These are phyloP conservation scores for Fusarium sulawesiense DNA, from an alignment of 2,329 filamentous ascomycete genomes.

Conservation along the genomic window DNA sequence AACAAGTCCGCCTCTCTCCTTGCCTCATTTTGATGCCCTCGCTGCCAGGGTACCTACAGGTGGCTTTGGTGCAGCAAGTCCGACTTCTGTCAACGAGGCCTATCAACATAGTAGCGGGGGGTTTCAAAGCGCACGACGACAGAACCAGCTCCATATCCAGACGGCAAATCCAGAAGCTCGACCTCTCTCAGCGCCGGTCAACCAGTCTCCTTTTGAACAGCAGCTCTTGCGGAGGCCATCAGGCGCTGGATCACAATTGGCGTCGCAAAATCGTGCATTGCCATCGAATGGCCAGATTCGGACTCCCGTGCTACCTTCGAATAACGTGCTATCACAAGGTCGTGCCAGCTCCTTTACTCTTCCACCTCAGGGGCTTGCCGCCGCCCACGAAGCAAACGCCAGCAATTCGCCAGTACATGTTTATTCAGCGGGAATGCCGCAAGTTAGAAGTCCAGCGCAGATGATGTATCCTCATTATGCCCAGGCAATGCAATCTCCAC, in stretches of 20 bases:
- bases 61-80: slow-evolving; percentile 14
- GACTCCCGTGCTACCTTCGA: slow-evolving; percentile 18
- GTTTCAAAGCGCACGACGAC: slow-evolving; percentile 11
- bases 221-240: slow-evolving; percentile 5
- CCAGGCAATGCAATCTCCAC: slow-evolving; percentile 20
- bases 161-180: neutral
- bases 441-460: slow-evolving; percentile 9
- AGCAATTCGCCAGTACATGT: slow-evolving; percentile 6
- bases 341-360: slow-evolving; percentile 29
- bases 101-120: slow-evolving; percentile 7
- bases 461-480: slow-evolving; percentile 2
- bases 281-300: slow-evolving; percentile 7
- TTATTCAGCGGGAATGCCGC: slow-evolving; percentile 11
- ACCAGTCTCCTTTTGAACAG: slow-evolving; percentile 21
- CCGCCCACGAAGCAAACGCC: neutral
- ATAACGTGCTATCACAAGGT: slow-evolving; percentile 9
- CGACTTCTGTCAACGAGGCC: slow-evolving; percentile 5
- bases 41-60: neutral
- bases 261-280: slow-evolving; percentile 5
- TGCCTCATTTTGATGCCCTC: slow-evolving; percentile 18
- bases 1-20: slow-evolving; percentile 7
- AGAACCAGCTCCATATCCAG: slow-evolving; percentile 16
- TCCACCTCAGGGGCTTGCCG: slow-evolving; percentile 25
- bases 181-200: slow-evolving; percentile 1
- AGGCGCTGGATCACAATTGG: slow-evolving; percentile 23